Conservation (phyloP, 177 flowering plant species). For the Vitis hybrid region DNA sequence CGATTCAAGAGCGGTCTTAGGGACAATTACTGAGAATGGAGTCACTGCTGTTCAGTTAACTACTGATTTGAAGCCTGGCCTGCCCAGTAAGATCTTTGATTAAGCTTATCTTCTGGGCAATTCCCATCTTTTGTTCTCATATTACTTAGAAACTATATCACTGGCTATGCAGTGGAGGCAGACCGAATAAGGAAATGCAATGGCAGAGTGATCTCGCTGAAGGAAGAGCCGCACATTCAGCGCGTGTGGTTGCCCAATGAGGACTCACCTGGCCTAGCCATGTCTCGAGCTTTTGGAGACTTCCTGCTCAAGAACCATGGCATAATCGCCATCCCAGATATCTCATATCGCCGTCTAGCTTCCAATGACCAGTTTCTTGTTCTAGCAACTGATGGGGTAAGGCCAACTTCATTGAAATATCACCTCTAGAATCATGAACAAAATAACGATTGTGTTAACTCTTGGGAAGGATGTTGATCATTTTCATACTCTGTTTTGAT, state of each 20-base stretch:
- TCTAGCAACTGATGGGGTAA: constrained; percentile 87
- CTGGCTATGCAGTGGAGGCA: constrained; percentile 54
- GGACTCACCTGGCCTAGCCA: constrained; percentile 76
- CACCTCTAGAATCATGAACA: background rate
- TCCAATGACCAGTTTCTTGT: constrained; percentile 61
- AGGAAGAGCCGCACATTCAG: constrained; percentile 57
- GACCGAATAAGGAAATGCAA: constrained; percentile 65
- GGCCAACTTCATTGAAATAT: background rate
- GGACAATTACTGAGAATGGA: constrained; percentile 48
- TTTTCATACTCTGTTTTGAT: background rate
- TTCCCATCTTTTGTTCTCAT: background rate
- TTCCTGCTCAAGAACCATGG: constrained; percentile 68
- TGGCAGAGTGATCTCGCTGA: constrained; percentile 61
- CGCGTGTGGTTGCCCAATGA: constrained; percentile 80
- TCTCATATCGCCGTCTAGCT: constrained; percentile 47
- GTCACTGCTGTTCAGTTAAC: constrained; percentile 66
- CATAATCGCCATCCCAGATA: constrained; percentile 59
- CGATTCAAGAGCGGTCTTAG: constrained; percentile 83
- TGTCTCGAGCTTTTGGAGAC: constrained; percentile 84
- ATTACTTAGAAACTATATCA: background rate
- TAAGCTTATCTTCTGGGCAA: background rate
- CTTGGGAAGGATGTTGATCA: too few species aligned
- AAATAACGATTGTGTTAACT: background rate
- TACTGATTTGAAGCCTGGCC: constrained; percentile 66
- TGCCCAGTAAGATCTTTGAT: constrained; percentile 49